These are phyloP conservation scores for Tricholomella constricta DNA, from an alignment of 768 basidiomycete species.

Conservation along the genomic window DNA sequence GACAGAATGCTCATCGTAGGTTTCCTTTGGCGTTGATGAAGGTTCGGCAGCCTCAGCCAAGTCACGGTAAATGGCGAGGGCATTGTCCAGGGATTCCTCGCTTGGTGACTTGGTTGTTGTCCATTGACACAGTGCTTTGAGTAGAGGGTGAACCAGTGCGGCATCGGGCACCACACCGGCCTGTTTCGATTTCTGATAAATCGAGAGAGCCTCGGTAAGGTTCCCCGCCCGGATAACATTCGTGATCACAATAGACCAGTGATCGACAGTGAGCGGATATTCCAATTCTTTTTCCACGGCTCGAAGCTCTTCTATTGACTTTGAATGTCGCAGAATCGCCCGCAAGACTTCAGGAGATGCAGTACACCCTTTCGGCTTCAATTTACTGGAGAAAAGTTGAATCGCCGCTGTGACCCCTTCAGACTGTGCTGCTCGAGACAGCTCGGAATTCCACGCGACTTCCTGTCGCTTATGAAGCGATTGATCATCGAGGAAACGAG, in stretches of 20 bases:
- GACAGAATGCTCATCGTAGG: constrained; percentile 32
- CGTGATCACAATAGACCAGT: constrained; percentile 58
- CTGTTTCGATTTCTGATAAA: constrained; percentile 50
- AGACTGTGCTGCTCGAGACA: constrained; percentile 21
- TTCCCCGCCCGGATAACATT: constrained; percentile 47
- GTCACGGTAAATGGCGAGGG: constrained; percentile 55
- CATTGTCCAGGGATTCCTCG: constrained; percentile 50
- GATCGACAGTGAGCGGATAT: constrained; percentile 39
- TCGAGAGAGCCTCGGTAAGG: constrained; percentile 41
- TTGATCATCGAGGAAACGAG: constrained; percentile 22
- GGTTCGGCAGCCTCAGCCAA: constrained; percentile 37
- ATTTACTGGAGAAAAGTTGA: constrained; percentile 30
- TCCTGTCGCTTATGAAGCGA: constrained; percentile 17
- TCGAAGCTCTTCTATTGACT: constrained; percentile 40
- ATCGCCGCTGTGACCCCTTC: constrained; percentile 36
- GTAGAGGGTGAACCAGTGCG: constrained; percentile 53
- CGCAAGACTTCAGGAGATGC: constrained; percentile 33
- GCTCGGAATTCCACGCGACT: constrained; percentile 11
- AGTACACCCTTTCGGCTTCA: constrained; percentile 34
- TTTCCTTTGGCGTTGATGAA: constrained; percentile 16
- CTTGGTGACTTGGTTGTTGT: constrained; percentile 33
- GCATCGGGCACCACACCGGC: constrained; percentile 50
- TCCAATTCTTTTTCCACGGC: constrained; percentile 42
- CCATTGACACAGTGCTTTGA: constrained; percentile 49
- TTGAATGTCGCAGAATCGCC: constrained; percentile 46